phyloP scores from a whole-genome alignment of 78 protist species.

The Salpingoeca rosetta region DNA sequence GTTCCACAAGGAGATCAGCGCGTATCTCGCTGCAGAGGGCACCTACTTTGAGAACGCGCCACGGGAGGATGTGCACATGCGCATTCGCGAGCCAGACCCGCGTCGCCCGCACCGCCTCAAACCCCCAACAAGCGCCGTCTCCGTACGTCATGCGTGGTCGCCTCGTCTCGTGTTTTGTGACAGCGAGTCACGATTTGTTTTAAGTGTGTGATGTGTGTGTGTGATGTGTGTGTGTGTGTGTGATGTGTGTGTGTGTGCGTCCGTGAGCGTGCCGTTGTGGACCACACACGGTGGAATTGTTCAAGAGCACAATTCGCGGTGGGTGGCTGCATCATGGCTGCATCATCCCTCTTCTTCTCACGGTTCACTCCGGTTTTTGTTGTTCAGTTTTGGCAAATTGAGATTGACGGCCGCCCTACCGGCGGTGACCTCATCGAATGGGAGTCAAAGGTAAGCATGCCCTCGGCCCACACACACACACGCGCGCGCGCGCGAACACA shows the following conservation, averaged over 20 bases:
- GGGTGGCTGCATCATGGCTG: background rate
- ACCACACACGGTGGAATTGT: no score
- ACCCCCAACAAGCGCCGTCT: background rate
- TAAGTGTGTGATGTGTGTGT: background rate
- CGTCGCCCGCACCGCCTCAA: background rate
- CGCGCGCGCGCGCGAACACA: no score
- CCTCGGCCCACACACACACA: no score
- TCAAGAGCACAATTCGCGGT: no score
- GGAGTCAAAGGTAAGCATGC: no score
- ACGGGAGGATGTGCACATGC: background rate
- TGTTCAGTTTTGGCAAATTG: background rate
- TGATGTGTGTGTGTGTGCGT: no score
- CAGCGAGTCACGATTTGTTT: background rate
- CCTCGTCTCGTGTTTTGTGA: no score
- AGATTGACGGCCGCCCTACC: background rate
- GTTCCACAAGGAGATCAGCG: background rate
- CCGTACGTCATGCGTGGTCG: no score
- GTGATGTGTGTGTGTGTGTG: no score
- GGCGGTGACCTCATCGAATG: background rate
- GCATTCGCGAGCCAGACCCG: background rate
- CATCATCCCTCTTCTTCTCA: no score
- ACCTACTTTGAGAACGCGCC: background rate
- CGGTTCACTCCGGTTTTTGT: background rate
- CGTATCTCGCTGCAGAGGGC: slow-evolving; percentile 1
- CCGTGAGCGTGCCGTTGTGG: no score